phyloP scores from a whole-genome alignment of 2,329 filamentous ascomycete genomes.

The Curvularia verruculosa region DNA sequence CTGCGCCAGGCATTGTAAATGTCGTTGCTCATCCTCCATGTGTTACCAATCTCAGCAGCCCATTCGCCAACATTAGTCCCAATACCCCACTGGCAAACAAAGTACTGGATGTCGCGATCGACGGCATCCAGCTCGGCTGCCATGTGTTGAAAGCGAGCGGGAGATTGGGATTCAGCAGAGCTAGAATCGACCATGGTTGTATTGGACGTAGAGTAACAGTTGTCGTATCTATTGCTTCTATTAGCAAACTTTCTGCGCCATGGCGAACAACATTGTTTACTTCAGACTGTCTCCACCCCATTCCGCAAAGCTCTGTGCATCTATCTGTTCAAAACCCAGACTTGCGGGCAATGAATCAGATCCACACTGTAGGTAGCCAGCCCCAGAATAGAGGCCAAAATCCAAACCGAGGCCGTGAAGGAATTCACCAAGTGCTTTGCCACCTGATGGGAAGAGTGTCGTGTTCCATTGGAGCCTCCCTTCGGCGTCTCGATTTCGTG shows the following conservation, averaged over 20 bases:
- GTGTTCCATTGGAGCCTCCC: slow-evolving; percentile 59
- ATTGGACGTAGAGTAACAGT: slow-evolving; percentile 39
- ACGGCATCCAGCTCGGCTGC: slow-evolving; percentile 32
- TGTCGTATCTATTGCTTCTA: slow-evolving; percentile 39
- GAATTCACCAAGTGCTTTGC: slow-evolving; percentile 57
- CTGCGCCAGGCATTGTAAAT: slow-evolving; percentile 45
- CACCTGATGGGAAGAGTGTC: slow-evolving; percentile 58
- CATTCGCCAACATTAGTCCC: slow-evolving; percentile 45
- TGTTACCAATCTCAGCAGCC: slow-evolving; percentile 44
- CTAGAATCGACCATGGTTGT: slow-evolving; percentile 47
- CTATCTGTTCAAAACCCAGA: slow-evolving; percentile 60
- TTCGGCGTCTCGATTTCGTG: slow-evolving; percentile 48
- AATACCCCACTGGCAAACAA: slow-evolving; percentile 49
- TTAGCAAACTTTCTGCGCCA: slow-evolving; percentile 48
- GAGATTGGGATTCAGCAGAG: slow-evolving; percentile 35
- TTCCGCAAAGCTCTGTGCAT: slow-evolving; percentile 62
- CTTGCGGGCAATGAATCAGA: slow-evolving; percentile 55
- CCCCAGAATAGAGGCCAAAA: slow-evolving; percentile 61
- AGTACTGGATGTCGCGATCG: slow-evolving; percentile 45
- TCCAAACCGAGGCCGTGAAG: slow-evolving; percentile 58
- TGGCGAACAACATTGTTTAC: slow-evolving; percentile 38
- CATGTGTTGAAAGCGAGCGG: slow-evolving; percentile 42
- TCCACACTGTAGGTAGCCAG: slow-evolving; percentile 46
- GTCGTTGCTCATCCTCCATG: slow-evolving; percentile 48
- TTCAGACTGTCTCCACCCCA: slow-evolving; percentile 55